Evolutionary conservation across 1,284 basidiomycete species (phyloP).

Genomic region (Irpex rosettiformis): DNA sequence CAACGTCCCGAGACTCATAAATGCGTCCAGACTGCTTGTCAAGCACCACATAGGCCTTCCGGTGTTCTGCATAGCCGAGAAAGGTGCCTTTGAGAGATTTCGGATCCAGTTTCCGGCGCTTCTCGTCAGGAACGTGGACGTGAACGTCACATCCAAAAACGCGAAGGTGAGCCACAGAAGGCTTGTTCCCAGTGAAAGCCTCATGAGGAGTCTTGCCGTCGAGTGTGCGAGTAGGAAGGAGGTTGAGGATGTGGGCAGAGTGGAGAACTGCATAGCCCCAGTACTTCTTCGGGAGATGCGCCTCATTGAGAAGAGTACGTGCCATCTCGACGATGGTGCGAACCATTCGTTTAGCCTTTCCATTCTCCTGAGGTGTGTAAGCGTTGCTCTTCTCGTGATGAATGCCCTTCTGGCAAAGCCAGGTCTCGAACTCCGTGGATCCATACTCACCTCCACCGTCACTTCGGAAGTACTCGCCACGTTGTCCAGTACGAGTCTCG

Average conservation of each 20-base stretch:
- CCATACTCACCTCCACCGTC: conserved; percentile 13
- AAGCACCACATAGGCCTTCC: conserved; percentile 9
- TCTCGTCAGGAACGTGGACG: background rate
- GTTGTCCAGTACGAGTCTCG: conserved; percentile 32
- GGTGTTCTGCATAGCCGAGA: conserved; percentile 4
- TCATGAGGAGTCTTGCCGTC: conserved; percentile 12
- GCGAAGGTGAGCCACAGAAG: conserved; percentile 13
- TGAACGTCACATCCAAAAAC: conserved; percentile 13
- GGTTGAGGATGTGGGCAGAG: conserved; percentile 8
- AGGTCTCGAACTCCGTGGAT: background rate
- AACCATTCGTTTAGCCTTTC: conserved; percentile 14
- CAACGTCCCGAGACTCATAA: conserved; percentile 1
- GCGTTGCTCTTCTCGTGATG: conserved; percentile 2
- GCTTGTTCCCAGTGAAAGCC: conserved; percentile 6
- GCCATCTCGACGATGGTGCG: conserved; percentile 14
- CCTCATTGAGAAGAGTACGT: conserved; percentile 11
- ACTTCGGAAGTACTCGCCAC: conserved; percentile 29
- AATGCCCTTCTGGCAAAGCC: background rate
- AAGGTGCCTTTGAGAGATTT: background rate
- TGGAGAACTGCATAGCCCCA: background rate
- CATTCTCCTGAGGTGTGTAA: conserved; percentile 14
- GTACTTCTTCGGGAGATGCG: conserved; percentile 7
- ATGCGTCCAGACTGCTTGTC: conserved; percentile 1
- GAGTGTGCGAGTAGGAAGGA: conserved; percentile 3
- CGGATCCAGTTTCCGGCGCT: conserved; percentile 2